These are phyloP conservation scores for Cyclospora cayetanensis DNA, from an alignment of 169 alveolate species.

Conservation along the genomic window DNA sequence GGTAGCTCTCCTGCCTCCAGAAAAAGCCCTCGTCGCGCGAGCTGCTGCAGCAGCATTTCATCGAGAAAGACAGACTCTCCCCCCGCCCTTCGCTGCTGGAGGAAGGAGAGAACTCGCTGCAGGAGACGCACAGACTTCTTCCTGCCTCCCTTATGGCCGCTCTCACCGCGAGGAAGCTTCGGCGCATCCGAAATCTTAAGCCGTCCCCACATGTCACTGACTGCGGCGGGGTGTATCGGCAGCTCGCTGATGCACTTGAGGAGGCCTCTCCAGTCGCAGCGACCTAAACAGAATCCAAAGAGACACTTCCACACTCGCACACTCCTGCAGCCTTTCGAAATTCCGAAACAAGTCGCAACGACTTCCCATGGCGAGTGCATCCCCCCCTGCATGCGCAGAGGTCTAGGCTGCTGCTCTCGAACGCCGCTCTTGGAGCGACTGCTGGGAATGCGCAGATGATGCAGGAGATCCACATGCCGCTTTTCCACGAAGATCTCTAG, in stretches of 20 bases:
- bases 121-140: background rate
- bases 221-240: conserved; percentile 58
- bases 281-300: conserved; percentile 60
- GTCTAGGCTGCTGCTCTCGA: background rate
- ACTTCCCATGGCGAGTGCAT: conserved; percentile 35
- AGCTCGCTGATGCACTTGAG: conserved; percentile 70
- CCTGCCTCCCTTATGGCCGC: background rate
- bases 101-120: conserved; percentile 49
- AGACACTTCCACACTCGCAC: background rate
- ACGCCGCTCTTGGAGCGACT: background rate
- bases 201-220: conserved; percentile 36
- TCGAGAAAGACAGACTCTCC: conserved; percentile 39
- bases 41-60: conserved; percentile 73
- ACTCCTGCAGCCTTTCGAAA: background rate
- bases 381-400: background rate
- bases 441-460: background rate
- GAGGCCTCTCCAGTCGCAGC: conserved; percentile 77
- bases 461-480: conserved; percentile 24
- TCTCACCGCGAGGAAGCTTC: background rate
- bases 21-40: conserved; percentile 75
- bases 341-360: conserved; percentile 11
- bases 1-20: conserved; percentile 26
- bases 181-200: background rate
- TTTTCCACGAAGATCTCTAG: conserved; percentile 1
- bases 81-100: background rate